Evolutionary conservation across 2,329 filamentous ascomycete genomes (phyloP).

Genomic region (Penicillium nordicum): DNA sequence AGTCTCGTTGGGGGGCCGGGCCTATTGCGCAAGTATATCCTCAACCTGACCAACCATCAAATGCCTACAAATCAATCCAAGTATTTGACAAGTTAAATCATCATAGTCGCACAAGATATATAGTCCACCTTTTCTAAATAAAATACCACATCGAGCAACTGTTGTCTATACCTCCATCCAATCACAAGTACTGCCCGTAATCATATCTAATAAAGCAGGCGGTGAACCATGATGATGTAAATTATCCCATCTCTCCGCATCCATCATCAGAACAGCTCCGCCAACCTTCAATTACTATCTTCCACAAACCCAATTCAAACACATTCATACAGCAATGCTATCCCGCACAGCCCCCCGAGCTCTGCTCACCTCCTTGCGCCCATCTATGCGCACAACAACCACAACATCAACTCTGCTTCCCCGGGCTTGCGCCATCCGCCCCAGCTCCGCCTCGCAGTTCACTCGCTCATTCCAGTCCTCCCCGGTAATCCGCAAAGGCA

Average conservation of each 20-base stretch:
- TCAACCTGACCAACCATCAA: background rate
- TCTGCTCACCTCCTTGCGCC: constrained; percentile 23
- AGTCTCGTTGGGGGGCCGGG: background rate
- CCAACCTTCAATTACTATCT: background rate
- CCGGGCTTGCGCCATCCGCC: constrained; percentile 12
- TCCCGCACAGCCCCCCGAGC: constrained; percentile 44
- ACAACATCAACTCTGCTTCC: constrained; percentile 13
- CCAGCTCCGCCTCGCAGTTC: constrained; percentile 8
- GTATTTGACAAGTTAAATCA: background rate
- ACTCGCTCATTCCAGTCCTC: constrained; percentile 37
- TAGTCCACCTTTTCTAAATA: background rate
- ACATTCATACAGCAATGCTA: constrained; percentile 29
- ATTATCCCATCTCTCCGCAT: constrained; percentile 7
- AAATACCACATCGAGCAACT: background rate
- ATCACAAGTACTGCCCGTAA: background rate
- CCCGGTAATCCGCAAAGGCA: constrained; percentile 44
- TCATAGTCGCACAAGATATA: background rate
- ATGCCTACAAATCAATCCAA: background rate
- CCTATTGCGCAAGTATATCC: background rate
- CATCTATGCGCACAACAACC: constrained; percentile 21
- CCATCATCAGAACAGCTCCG: constrained; percentile 7
- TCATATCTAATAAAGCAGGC: background rate
- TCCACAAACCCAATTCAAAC: background rate
- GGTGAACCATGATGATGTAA: constrained; percentile 12
- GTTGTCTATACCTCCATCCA: background rate